Percentiles rank a stretch among this genome's conserved stretches.
Evolutionary conservation across 768 basidiomycete genomes (phyloP).

Genomic region (Thelephora ganbajun): DNA sequence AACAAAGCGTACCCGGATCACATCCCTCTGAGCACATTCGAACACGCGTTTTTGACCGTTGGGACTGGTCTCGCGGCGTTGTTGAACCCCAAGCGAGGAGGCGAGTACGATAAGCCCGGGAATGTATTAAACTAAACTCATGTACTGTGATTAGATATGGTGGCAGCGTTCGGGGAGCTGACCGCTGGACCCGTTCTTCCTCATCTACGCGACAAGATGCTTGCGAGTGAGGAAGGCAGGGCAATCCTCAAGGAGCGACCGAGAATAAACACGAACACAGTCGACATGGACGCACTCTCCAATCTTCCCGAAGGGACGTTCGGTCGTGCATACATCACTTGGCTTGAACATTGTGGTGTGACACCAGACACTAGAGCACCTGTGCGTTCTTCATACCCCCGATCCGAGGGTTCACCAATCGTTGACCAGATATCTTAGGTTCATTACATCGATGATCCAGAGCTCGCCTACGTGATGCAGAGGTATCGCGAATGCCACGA

Average conservation of each 20-base stretch:
- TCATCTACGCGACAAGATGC: conserved; percentile 63
- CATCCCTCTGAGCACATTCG: conserved; percentile 68
- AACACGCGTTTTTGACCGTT: conserved; percentile 72
- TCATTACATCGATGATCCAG: conserved; percentile 87
- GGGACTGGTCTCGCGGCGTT: conserved; percentile 81
- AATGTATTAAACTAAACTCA: not conserved
- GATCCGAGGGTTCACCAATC: not conserved
- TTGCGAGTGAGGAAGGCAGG: conserved; percentile 69
- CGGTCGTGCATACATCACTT: conserved; percentile 75
- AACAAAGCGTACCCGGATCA: conserved; percentile 52
- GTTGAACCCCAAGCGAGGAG: conserved; percentile 69
- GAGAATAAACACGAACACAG: conserved; percentile 58
- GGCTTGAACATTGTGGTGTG: conserved; percentile 79
- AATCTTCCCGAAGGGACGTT: conserved; percentile 67
- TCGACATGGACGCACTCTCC: conserved; percentile 57
- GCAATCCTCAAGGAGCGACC: conserved; percentile 76
- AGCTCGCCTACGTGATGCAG: conserved; percentile 95
- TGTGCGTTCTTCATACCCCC: conserved; percentile 28
- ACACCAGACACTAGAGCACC: conserved; percentile 91
- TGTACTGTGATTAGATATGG: conserved; percentile 53
- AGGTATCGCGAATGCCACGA: conserved; percentile 98
- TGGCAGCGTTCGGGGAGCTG: conserved; percentile 88
- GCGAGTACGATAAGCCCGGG: conserved; percentile 27
- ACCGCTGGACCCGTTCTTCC: conserved; percentile 74
- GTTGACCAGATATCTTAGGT: conserved; percentile 39